Evolutionary conservation across 495 filamentous ascomycete genomes (phyloP), one percentile per base, ranked within the genome.

Genomic region (Podospora didyma): DNA sequence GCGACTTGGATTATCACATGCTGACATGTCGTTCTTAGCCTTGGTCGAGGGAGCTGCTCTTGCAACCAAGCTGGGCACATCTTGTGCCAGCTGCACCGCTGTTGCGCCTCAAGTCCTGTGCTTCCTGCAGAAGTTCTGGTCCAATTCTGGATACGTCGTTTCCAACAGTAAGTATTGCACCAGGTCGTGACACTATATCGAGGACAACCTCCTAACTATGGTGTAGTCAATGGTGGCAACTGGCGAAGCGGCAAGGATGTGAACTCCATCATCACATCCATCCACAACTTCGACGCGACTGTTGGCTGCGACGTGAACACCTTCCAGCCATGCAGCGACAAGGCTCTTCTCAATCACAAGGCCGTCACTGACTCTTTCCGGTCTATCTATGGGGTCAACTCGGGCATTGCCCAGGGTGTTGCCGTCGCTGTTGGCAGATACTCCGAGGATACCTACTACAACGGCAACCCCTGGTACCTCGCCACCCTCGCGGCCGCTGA

Each of bases 391-490:
- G 55, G 63, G n/a, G 69, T 88, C 63, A 88, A 88, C 73, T 61
- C 63, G 2, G 77, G 75, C 9, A 69, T 73, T 21, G 11, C 73
- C 19, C 63, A 74, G 10, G 79, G 82, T 12, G 62, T 69, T 11
- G 83, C 83, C 4, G 79, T 84, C 20, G 83, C 86, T 14, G 75
- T 88, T 9, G 88, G 88, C 45, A 69, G 88, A 20, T 91, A 91
- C 63, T 65, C 84, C 2, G 86, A 89, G 61, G 87, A 90, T 57
- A 63, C 72, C 3, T 90, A 89, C 62, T 82, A 84, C 62, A 79
- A 80, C 48, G 85, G 83, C 19, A 85, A 87, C 68, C 84, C 82
- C 44, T 87, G 85, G 85, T 87, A 84, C 59, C 74, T 89, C 9
- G 74, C 74, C 59, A 88, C 84, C 1, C 69, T 86, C 44, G 83